Evolutionary conservation across 208 protist genomes (phyloP), one percentile per base, ranked within the genome.

Genomic region (Crithidia mellificae): DNA sequence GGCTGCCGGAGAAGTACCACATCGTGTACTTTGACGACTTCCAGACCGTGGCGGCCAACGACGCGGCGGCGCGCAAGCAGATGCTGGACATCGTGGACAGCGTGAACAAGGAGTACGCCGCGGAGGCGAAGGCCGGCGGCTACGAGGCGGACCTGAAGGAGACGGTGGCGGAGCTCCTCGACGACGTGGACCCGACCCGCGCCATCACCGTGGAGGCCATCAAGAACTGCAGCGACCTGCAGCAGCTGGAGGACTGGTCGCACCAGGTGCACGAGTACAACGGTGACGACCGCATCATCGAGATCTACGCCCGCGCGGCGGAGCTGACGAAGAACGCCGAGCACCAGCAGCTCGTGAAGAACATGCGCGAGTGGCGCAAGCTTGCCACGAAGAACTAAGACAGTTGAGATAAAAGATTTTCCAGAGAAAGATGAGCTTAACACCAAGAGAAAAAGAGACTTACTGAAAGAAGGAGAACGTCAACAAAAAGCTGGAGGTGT

Each of bases 1-100:
- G 88, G 88, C 88, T 94, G 56, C 88, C 88, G 17, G 88, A 94
- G 84, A 94, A 94, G 77, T 94, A 94, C 72, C 88, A 94, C 71
- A 94, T 94, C 54, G 85, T 94, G 34, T 94, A 94, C 73, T 89
- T 92, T 49, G 88, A 94, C 44, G 88, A 94, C 75, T 94, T 91
- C 75, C 88, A 94, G 67, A 94, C 88, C 3, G 88, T 94, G 9
- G 88, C 88, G 43, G 88, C 88, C 27, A 94, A 94, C 52, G 85
- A 94, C 69, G 7, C 74, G 4, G 52, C 59, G 30, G 83, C 83
- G 32, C 85, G 86, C n/a, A 73, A 74, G 62, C 85, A 91, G 67
- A 94, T 94, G 88, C 56, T 89, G 14, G 57, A 72, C 32, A 89
- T 94, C 50, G 86, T 94, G 36, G 81, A 90, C 54, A 87, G 87